Percentiles rank a stretch among this genome's conserved stretches.
Conservation (phyloP, 441 rosid genomes). For the Eruca vesicaria region DNA sequence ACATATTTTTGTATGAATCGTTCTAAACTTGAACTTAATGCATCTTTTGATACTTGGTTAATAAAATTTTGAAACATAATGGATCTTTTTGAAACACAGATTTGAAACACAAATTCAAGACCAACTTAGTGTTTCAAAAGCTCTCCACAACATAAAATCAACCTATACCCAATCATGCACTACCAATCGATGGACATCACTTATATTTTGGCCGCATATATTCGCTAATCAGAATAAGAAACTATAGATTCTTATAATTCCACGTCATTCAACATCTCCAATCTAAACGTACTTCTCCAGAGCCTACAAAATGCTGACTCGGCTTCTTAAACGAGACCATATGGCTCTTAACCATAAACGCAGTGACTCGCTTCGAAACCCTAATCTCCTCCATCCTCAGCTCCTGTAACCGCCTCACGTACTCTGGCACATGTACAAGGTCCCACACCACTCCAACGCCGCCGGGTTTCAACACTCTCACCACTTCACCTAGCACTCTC, state of each 20-base stretch:
- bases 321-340: conserved; percentile 86
- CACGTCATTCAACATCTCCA: conserved; percentile 66
- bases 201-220: background rate
- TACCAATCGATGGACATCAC: background rate
- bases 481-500: conserved; percentile 80
- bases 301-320: conserved; percentile 50
- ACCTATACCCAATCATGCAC: background rate
- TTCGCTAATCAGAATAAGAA: background rate
- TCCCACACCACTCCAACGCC: conserved; percentile 93
- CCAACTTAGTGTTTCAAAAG: background rate
- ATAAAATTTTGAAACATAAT: background rate
- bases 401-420: conserved; percentile 74
- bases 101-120: background rate
- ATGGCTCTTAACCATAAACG: conserved; percentile 93
- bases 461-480: conserved; percentile 78
- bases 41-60: background rate
- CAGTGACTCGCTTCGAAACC: conserved; percentile 82
- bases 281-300: conserved; percentile 74
- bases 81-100: background rate
- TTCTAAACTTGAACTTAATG: background rate
- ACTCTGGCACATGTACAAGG: conserved; percentile 80
- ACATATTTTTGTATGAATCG: background rate
- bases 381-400: conserved; percentile 83
- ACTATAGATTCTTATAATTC: background rate
- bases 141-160: background rate